phyloP scores from a whole-genome alignment of 164 flowering plant genomes.

The Tinospora cordifolia region DNA sequence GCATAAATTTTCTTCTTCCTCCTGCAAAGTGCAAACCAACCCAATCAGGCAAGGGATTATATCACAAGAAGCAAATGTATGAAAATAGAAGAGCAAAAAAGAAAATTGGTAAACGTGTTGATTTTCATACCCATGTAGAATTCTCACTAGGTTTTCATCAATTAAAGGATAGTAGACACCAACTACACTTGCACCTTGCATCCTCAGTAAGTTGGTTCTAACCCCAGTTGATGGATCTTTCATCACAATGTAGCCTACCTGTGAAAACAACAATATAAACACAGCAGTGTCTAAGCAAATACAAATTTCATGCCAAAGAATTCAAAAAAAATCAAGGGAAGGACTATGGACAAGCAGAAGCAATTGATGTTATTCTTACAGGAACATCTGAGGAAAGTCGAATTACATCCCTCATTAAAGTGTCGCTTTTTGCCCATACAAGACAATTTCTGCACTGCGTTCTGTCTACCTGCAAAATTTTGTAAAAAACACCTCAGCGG shows the following conservation, averaged over 20 bases:
- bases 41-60: not conserved
- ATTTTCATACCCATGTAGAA: slow-evolving; percentile 53
- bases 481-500: slow-evolving; percentile 1
- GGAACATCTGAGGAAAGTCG: slow-evolving; percentile 40
- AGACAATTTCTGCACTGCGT: slow-evolving; percentile 65
- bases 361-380: slow-evolving; percentile 31
- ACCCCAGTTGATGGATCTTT: slow-evolving; percentile 55
- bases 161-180: slow-evolving; percentile 82
- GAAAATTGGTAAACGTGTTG: not conserved
- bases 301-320: not conserved
- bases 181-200: slow-evolving; percentile 59
- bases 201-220: slow-evolving; percentile 58
- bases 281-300: not conserved
- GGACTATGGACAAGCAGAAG: not conserved
- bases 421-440: slow-evolving; percentile 96
- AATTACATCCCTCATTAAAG: slow-evolving; percentile 60
- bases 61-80: not conserved
- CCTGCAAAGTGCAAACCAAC: slow-evolving; percentile 32
- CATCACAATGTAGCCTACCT: slow-evolving; percentile 97
- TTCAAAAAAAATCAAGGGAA: slow-evolving; percentile 5
- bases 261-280: slow-evolving; percentile 15
- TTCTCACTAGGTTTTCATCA: slow-evolving; percentile 55
- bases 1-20: slow-evolving; percentile 74
- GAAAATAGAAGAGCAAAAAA: not conserved
- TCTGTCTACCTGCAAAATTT: slow-evolving; percentile 51